Base-by-base conservation (phyloP, 2,329 filamentous ascomycete species). In the Gyromitra esculenta region DNA sequence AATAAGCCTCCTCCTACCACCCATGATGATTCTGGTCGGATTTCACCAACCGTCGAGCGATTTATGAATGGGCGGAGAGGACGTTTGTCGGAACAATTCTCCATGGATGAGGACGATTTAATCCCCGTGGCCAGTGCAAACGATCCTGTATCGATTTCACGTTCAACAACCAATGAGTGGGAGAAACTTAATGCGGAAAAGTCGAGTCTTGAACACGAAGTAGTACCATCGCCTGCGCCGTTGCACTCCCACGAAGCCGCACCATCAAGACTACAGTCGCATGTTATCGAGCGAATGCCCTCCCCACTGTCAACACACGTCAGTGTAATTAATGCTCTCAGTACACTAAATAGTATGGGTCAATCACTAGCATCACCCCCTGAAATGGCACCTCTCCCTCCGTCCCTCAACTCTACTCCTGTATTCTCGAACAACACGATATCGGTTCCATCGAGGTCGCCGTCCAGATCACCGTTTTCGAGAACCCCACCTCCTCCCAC, bases 291-390 rank as follows among this genome's bases (percentile, higher is more conserved):
- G 57, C 60, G 78, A 57, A 79, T 79, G 31, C 78, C 78, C 39
- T 78, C 77, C 21, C 78, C 77, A 13, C 41, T 79, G 63, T 79
- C 78, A 64, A 78, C 77, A 35, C 77, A 79, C 41, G 75, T 78
- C n/a, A 79, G 76, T n/a, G 48, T 73, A 25, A 60, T 68, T n/a
- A 76, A 68, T 62, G 59, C 75, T 52, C 64, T 66, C 5, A 74
- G 75, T 35, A 76, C 68, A 25, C 50, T 75, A 6, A 78, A 77
- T 54, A 75, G 52, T 54, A 72, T 74, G 13, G 50, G 65, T n/a
- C 69, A 76, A 48, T 65, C 77, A 35, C 60, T 77, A 7, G 64
- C 75, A n/a, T 72, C 75, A 18, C 65, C 70, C 5, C 75, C 77
- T 15, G 78, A 78, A 64, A 67, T 78, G 74, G 43, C 70, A 31